phyloP scores from a whole-genome alignment of 345 rosid genomes.

The Pugionium dolabratum region DNA sequence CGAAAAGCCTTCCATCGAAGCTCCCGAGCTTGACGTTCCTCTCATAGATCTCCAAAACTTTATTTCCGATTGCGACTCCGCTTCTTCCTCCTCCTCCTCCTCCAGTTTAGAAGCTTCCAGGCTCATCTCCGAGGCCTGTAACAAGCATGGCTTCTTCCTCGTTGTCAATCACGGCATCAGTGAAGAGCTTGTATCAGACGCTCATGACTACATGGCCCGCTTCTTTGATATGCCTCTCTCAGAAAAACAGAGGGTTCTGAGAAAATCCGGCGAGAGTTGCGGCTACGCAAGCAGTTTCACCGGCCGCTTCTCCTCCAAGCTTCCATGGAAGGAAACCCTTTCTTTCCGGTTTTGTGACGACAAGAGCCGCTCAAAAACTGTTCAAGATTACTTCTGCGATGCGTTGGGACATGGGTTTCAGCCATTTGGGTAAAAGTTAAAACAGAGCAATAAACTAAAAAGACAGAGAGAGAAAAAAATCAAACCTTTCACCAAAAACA shows the following conservation, averaged over 20 bases:
- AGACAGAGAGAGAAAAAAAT: neutral
- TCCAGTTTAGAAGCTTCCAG: slow-evolving; percentile 59
- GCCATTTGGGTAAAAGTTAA: slow-evolving; percentile 62
- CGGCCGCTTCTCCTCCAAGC: slow-evolving; percentile 79
- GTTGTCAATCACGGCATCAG: slow-evolving; percentile 83
- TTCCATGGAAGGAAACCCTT: slow-evolving; percentile 98
- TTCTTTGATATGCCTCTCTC: slow-evolving; percentile 74
- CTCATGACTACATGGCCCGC: slow-evolving; percentile 58
- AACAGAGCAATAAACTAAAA: slow-evolving; percentile 19
- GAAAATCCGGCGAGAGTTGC: slow-evolving; percentile 75
- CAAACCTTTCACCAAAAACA: too few relatives aligned
- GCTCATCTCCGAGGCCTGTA: slow-evolving; percentile 69
- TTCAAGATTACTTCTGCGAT: slow-evolving; percentile 57
- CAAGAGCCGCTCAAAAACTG: slow-evolving; percentile 42
- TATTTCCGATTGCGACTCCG: slow-evolving; percentile 37
- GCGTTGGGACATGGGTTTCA: slow-evolving; percentile 69
- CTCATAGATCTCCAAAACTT: slow-evolving; percentile 65
- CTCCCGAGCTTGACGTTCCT: slow-evolving; percentile 72
- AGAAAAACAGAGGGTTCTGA: slow-evolving; percentile 68
- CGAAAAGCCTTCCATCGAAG: slow-evolving; percentile 58
- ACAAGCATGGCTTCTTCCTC: slow-evolving; percentile 87
- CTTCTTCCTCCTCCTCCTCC: slow-evolving; percentile 19
- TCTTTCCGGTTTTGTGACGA: slow-evolving; percentile 68
- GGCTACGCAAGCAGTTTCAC: slow-evolving; percentile 99
- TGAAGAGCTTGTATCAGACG: slow-evolving; percentile 56